Evolutionary conservation across 768 basidiomycete species (phyloP).

Genomic region (Pluteus cervinus): DNA sequence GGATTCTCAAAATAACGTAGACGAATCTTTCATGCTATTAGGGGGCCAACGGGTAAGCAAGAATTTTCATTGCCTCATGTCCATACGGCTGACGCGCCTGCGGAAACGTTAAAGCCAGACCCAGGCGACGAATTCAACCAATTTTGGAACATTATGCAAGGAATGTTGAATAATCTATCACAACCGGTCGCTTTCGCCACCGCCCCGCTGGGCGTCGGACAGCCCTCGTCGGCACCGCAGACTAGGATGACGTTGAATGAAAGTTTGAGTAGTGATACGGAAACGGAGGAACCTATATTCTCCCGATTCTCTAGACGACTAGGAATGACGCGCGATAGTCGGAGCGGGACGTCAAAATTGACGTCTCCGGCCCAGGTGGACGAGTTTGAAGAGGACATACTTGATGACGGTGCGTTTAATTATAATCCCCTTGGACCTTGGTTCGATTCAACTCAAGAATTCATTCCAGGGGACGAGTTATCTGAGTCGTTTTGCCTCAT

Average conservation of each 20-base stretch:
- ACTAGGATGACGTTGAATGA: slow-evolving; percentile 25
- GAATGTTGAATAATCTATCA: slow-evolving; percentile 80
- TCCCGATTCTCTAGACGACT: slow-evolving; percentile 49
- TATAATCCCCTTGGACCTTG: background rate
- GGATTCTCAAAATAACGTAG: slow-evolving; percentile 60
- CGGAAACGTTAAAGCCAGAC: slow-evolving; percentile 47
- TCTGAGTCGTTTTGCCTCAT: slow-evolving; percentile 79
- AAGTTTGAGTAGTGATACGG: slow-evolving; percentile 60
- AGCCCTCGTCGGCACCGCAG: slow-evolving; percentile 11
- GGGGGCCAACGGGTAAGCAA: slow-evolving; percentile 63
- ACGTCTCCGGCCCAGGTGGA: slow-evolving; percentile 11
- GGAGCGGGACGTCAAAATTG: slow-evolving; percentile 11
- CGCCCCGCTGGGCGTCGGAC: slow-evolving; percentile 52
- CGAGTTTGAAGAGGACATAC: slow-evolving; percentile 31
- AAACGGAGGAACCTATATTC: slow-evolving; percentile 58
- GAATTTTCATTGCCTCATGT: slow-evolving; percentile 6
- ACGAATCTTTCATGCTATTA: slow-evolving; percentile 86
- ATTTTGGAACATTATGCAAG: slow-evolving; percentile 86
- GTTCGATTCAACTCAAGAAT: slow-evolving; percentile 3
- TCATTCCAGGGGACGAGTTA: slow-evolving; percentile 49
- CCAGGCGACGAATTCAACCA: slow-evolving; percentile 84
- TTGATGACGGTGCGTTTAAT: slow-evolving; percentile 61
- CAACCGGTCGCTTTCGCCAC: slow-evolving; percentile 83
- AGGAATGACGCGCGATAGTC: slow-evolving; percentile 36
- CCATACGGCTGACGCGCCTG: slow-evolving; percentile 4